phyloP scores from a whole-genome alignment of 1,284 basidiomycete species.

The Malassezia pachydermatis region DNA sequence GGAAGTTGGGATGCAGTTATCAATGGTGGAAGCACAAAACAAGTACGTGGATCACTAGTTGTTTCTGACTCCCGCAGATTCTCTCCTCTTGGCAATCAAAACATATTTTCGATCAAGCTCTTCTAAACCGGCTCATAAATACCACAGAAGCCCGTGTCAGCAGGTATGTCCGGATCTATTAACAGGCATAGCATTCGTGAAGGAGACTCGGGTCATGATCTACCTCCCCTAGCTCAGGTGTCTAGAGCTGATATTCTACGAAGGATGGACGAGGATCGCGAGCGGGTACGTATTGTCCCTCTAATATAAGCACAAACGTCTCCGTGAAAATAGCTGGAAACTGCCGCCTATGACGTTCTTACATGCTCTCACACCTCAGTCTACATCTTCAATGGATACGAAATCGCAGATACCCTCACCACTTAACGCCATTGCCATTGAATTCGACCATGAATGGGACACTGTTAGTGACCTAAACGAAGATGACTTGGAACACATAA shows the following conservation, averaged over 20 bases:
- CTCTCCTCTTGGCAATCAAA: constrained; percentile 19
- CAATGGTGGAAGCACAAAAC: constrained; percentile 18
- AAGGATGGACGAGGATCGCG: constrained; percentile 59
- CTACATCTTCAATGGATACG: too few relatives aligned
- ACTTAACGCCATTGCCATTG: constrained; percentile 19
- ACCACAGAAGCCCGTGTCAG: constrained; percentile 6
- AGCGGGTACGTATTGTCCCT: constrained; percentile 3
- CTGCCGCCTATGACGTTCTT: constrained; percentile 56
- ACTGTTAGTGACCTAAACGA: constrained; percentile 27
- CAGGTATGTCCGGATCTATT: constrained; percentile 4
- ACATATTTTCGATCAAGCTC: constrained; percentile 9
- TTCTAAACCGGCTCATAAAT: constrained; percentile 5
- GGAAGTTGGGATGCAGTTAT: constrained; percentile 24
- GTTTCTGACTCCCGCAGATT: constrained; percentile 14
- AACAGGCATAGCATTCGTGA: constrained; percentile 15
- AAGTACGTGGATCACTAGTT: not conserved
- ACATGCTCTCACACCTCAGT: constrained; percentile 2
- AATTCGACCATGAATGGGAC: constrained; percentile 31
- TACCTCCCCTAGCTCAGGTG: not conserved
- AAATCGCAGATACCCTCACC: too few relatives aligned
- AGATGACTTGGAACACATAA: constrained; percentile 23
- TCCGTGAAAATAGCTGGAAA: constrained; percentile 79
- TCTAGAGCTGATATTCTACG: constrained; percentile 59
- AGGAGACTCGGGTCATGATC: constrained; percentile 52
- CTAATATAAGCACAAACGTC: constrained; percentile 62